Conservation (phyloP, 83 land plant species). For the Picea engelmannii region DNA sequence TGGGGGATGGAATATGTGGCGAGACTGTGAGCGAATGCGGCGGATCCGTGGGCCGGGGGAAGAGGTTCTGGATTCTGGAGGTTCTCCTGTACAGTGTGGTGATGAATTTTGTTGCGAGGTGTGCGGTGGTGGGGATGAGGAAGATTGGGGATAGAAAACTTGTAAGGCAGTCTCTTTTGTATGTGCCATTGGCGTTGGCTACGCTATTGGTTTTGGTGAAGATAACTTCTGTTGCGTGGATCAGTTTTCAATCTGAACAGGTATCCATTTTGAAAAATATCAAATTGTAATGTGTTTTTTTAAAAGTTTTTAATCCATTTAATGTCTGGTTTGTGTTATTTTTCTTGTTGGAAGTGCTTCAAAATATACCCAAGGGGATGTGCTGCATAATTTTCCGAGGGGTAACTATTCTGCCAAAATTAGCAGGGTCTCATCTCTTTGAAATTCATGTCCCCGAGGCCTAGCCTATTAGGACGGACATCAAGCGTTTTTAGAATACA, state of each 20-base stretch:
- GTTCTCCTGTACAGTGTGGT: neutral
- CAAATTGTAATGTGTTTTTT: too few relatives aligned
- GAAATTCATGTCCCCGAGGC: too few relatives aligned
- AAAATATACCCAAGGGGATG: too few relatives aligned
- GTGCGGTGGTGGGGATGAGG: neutral
- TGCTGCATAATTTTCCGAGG: too few relatives aligned
- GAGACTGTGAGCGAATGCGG: neutral
- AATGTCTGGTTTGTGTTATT: too few relatives aligned
- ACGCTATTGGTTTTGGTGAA: neutral
- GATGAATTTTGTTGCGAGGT: neutral
- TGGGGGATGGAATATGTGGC: too few relatives aligned
- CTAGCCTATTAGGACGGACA: too few relatives aligned
- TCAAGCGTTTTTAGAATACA: too few relatives aligned
- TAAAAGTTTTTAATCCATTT: too few relatives aligned
- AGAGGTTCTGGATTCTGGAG: neutral
- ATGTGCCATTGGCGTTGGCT: neutral
- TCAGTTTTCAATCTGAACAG: constrained; percentile 1
- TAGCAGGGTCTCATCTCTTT: too few relatives aligned
- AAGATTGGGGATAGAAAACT: neutral
- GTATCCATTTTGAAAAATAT: neutral
- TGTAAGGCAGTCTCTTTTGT: neutral
- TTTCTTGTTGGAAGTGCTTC: too few relatives aligned
- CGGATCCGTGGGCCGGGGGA: neutral
- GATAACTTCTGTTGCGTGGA: neutral
- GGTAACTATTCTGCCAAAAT: too few relatives aligned